Base-by-base conservation (phyloP, 495 filamentous ascomycete species). In the Penicillium fimorum region DNA sequence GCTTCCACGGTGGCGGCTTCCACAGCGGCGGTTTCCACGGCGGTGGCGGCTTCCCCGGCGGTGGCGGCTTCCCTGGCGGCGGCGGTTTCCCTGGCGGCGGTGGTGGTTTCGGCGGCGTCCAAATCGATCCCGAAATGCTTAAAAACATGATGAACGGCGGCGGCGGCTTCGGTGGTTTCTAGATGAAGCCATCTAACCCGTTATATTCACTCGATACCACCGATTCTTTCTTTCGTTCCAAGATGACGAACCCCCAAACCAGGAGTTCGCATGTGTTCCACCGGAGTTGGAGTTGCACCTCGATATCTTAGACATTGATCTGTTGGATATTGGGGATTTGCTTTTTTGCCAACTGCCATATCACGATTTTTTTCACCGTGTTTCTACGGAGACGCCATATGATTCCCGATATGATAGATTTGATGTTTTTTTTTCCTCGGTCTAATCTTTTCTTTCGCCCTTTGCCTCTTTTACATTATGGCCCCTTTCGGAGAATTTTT, bases 71-170 rank as follows among this genome's bases (percentile, higher is more conserved):
- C 6, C 2, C 2, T 4, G 25, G 25, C 25, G 25, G 25, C 4
- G 30, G 30, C 12, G 84, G 83, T 50, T 82, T 85, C 49, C 82
- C 80, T 18, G 76, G 78, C 77, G 75, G 73, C 15, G 77, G 76
- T 5, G 77, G 76, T 68, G 78, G 79, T 56, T 27, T 27, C 25
- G 25, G 25, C n/a, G 76, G 78, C 77, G 25, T 27, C 6, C 25
- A 27, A 27, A 82, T 82, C 65, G 76, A 78, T 58, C 79, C 79
- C 41, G 80, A 79, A 65, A 75, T 82, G 61, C 71, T 82, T 20
- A 79, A 80, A 66, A 79, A 81, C 66, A 82, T 82, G 79, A 78
- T 79, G 76, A 75, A 77, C 64, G 74, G 73, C 37, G 73, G 73
- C 35, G 74, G 74, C 11, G 68, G 69, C 70, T 48, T 67, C 64